phyloP scores from a whole-genome alignment of 2,329 filamentous ascomycete genomes.

The Apiospora sp. region DNA sequence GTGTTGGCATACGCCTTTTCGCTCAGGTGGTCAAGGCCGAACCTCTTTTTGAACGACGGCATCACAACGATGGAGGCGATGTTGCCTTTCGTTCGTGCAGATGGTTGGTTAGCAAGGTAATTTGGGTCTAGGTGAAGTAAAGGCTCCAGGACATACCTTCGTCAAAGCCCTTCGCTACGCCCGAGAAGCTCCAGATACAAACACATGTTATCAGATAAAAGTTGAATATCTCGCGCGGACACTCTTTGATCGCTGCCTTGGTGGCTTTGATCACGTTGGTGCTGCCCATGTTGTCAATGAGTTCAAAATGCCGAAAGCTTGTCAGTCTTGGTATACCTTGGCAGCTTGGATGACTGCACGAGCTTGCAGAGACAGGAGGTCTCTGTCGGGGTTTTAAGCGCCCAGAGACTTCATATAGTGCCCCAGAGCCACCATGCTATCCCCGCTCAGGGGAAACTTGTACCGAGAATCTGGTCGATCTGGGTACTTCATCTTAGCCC shows the following conservation, averaged over 20 bases:
- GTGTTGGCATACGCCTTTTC: constrained; percentile 39
- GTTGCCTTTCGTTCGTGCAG: constrained; percentile 33
- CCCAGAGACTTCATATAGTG: constrained; percentile 1
- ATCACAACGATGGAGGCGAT: constrained; percentile 42
- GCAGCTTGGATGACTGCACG: background rate
- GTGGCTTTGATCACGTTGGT: constrained; percentile 27
- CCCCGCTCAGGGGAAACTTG: background rate
- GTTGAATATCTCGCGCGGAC: constrained; percentile 41
- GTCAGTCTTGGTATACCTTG: background rate
- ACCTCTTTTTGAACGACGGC: constrained; percentile 37
- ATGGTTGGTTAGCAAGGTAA: background rate
- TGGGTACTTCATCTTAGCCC: background rate
- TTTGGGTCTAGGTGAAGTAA: background rate
- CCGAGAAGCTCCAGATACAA: constrained; percentile 40
- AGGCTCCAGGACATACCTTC: constrained; percentile 33
- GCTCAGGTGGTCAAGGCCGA: constrained; percentile 35
- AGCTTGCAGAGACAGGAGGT: background rate
- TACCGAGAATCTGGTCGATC: background rate
- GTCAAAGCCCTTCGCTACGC: constrained; percentile 42
- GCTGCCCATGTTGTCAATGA: background rate
- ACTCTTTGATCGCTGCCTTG: constrained; percentile 36
- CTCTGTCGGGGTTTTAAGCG: background rate
- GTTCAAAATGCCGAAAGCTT: background rate
- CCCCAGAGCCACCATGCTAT: background rate
- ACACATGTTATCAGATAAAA: constrained; percentile 39